Evolutionary conservation across 2,329 filamentous ascomycete species (phyloP), one percentile per base, ranked within the genome.

Genomic region (Xylaria multiplex): DNA sequence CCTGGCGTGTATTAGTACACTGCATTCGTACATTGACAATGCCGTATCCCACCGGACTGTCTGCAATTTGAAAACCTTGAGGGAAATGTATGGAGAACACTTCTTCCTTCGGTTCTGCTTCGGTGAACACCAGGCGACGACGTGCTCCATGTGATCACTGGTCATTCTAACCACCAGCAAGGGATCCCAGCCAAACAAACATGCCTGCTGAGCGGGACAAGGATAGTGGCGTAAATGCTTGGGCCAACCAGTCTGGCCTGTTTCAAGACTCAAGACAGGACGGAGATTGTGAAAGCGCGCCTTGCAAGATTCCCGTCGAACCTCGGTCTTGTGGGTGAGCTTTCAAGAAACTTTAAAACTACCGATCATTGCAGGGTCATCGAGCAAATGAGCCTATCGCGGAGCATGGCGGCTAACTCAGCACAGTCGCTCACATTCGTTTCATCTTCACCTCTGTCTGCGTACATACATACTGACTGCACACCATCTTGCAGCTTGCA

Each of bases 161-260:
- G 49, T 40, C 40, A 45, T 16, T 53, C 56, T 24, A 59, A 8
- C 22, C 45, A 42, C 27, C n/a, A 53, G 22, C 63, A 59, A 64
- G 64, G 58, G 37, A 40, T n/a, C 50, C 42, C n/a, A 27, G 43
- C 59, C 27, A 22, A 46, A 46, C 59, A 46, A 56, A 43, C 52
- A 37, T 27, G 32, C 30, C 43, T 50, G n/a, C n/a, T 30, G 19
- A 35, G 35, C 27, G n/a, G 40, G 22, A 53, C 54, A 55, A 58
- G 57, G 55, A 57, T 62, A 30, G 61, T 54, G 54, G 56, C 40
- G 55, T 16, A 62, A 64, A 64, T 59, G 56, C 61, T 59, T 58
- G 58, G 48, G 43, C 40, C 22, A 37, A 49, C 62, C 45, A 46
- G 14, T 57, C 56, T 46, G 30, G 43, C 35, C 27, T 46, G 64